Evolutionary conservation across 1,284 basidiomycete genomes (phyloP), one percentile per base, ranked within the genome.

Genomic region (Heliocybe sulcata): DNA sequence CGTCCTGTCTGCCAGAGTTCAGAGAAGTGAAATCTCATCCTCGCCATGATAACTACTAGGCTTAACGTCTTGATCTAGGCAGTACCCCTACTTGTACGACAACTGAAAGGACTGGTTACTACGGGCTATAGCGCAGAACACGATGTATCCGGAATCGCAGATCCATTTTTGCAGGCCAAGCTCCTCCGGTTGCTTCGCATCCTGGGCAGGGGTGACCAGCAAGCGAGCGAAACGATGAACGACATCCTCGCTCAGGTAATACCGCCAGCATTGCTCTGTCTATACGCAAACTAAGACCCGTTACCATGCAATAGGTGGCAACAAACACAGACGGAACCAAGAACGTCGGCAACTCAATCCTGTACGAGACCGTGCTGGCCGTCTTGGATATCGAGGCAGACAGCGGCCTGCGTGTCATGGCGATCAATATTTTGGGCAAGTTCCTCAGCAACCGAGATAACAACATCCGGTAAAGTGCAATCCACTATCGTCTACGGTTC

Each of bases 301-400:
- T n/a, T n/a, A n/a, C n/a, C n/a, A n/a, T n/a, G 20, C 23, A 45
- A 19, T 63, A 93, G 89, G 96, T 99, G 26, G 97, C 97, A 10
- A 99, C 97, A 8, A 99, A 99, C 70, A 99, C 97, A 0, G 97
- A 99, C 65, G 90, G 92, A 2, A 88, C 91, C 33, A 99, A 99
- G 76, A 99, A 98, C 64, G 97, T 99, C 60, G 97, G 97, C 56
- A 99, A 99, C 71, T 87, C 94, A 4, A 99, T 99, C 59, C 74
- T 99, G 33, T 99, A 99, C 69, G 97, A 99, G 73, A 96, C 96
- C 0, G 97, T 99, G 1, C 78, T 98, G 59, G 94, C 95, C 6
- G 91, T 99, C n/a, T 79, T 99, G 51, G 96, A 99, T 63, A 99
- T 99, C 58, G 94, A 98, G 66, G 96, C 97, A 8, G 97, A 99